Conservation (phyloP, 2,329 filamentous ascomycete species). For the Alternaria consortialis region DNA sequence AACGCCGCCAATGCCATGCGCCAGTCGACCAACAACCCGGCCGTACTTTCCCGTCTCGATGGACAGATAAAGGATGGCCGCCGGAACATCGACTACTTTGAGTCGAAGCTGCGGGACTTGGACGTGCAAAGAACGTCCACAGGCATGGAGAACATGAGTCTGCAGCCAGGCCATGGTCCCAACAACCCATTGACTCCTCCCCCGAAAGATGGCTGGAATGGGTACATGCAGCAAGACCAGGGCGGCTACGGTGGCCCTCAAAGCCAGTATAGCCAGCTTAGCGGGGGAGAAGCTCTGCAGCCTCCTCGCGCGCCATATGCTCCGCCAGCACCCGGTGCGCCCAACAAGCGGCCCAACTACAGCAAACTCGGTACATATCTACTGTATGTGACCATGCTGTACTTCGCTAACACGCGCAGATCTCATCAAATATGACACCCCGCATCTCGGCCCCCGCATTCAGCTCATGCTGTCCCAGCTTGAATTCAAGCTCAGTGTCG, state of each 20-base stretch:
- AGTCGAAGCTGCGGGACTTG: slow-evolving; percentile 88
- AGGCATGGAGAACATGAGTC: slow-evolving; percentile 72
- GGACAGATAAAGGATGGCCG: slow-evolving; percentile 93
- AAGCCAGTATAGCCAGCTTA: slow-evolving; percentile 65
- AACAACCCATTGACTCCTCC: slow-evolving; percentile 64
- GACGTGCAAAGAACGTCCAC: slow-evolving; percentile 80
- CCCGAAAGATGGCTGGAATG: slow-evolving; percentile 72
- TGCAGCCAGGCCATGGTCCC: slow-evolving; percentile 60
- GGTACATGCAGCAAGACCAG: slow-evolving; percentile 63
- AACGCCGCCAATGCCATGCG: slow-evolving; percentile 94
- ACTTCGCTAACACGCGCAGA: slow-evolving; percentile 63
- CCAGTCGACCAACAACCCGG: slow-evolving; percentile 92
- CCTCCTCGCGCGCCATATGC: slow-evolving; percentile 82
- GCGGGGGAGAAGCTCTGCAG: slow-evolving; percentile 76
- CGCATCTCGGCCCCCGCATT: slow-evolving; percentile 93
- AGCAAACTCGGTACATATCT: slow-evolving; percentile 84
- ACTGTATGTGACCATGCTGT: no score
- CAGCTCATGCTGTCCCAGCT: slow-evolving; percentile 99
- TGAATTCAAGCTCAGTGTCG: slow-evolving; percentile 97
- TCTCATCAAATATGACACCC: slow-evolving; percentile 97
- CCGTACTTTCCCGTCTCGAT: slow-evolving; percentile 88
- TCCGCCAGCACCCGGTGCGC: slow-evolving; percentile 72
- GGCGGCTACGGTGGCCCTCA: slow-evolving; percentile 68
- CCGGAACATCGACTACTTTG: slow-evolving; percentile 93
- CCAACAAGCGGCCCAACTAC: slow-evolving; percentile 81